Conservation (phyloP, 2,329 filamentous ascomycete species). For the Teratosphaeria gauchensis region DNA sequence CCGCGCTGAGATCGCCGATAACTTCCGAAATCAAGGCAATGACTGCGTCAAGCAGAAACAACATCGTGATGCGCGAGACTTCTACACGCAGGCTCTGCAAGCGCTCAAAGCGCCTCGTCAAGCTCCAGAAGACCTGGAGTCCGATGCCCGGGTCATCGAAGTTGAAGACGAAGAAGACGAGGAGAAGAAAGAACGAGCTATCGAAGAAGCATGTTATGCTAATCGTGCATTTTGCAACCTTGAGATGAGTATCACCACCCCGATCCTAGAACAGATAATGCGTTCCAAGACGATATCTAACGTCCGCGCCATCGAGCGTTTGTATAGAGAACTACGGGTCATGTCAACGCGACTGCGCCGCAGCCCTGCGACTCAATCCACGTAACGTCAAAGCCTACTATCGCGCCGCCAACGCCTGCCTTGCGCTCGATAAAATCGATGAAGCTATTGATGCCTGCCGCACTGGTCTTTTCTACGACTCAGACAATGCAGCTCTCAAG, state of each 20-base stretch:
- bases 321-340: conserved; percentile 68
- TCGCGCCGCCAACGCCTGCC: conserved; percentile 66
- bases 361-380: conserved; percentile 68
- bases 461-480: conserved; percentile 63
- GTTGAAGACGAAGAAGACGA: conserved; percentile 50
- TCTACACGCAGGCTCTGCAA: conserved; percentile 77
- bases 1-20: conserved; percentile 66
- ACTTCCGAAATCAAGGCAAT: conserved; percentile 89
- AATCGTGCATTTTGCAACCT: conserved; percentile 89
- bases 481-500: conserved; percentile 57
- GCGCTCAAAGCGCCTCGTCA: conserved; percentile 53
- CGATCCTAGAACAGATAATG: background rate
- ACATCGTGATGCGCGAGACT: conserved; percentile 79
- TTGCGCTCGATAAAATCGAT: conserved; percentile 64
- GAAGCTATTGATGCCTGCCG: conserved; percentile 75
- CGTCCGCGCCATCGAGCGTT: conserved; percentile 11
- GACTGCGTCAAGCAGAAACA: conserved; percentile 66
- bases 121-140: conserved; percentile 30
- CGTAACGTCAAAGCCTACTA: conserved; percentile 85
- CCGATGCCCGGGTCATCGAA: conserved; percentile 39
- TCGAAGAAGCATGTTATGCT: conserved; percentile 68
- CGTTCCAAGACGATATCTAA: conserved; percentile 2
- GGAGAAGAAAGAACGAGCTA: conserved; percentile 48
- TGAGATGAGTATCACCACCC: conserved; percentile 51
- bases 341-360: conserved; percentile 75